Evolutionary conservation across 208 protist species (phyloP), one percentile per base, ranked within the genome.

Genomic region (Naegleria lovaniensis): DNA sequence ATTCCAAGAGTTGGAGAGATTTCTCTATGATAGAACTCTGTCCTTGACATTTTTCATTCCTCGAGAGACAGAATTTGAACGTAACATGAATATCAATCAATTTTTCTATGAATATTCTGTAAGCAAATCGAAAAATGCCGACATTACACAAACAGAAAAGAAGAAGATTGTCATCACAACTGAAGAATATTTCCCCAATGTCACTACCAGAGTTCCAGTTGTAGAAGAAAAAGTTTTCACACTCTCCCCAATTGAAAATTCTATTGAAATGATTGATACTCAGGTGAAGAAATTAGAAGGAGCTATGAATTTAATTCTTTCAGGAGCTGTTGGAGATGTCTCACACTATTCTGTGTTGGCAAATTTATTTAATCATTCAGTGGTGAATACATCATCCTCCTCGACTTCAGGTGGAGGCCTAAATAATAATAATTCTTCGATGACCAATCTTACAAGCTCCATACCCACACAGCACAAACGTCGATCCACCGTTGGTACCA

Each of bases 61-160:
- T 22, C 55, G 48, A 67, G 16, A 40, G 6, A 75, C 48, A 13
- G 36, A 89, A 67, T 89, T 67, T 67, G 29, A 89, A 89, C 55
- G 33, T 15, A 52, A 89, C 59, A 67, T 67, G 25, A 67, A 89
- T 40, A 40, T 89, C 33, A 58, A 67, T 40, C 22, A 89, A 75
- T 89, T 89, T 25, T 75, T 25, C 29, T 89, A 67, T 67, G 85
- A 89, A 67, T 79, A 36, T 36, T 36, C 29, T 29, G 67, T 79
- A 1, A 11, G 48, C 22, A 41, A 59, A 11, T 29, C 9, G 7
- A 58, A 25, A 40, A 39, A 40, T 75, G 43, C 41, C 11, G 11
- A 38, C 16, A 59, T 67, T 19, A 39, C 5, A 22, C 4, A 33
- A 40, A 67, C 16, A 25, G 36, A 67, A 0, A 89, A 89, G 33